Percentiles rank a stretch among this genome's conserved stretches.
These are phyloP conservation scores for Pichia sp. DNA, from an alignment of 1,139 yeast species.

Conservation along the genomic window DNA sequence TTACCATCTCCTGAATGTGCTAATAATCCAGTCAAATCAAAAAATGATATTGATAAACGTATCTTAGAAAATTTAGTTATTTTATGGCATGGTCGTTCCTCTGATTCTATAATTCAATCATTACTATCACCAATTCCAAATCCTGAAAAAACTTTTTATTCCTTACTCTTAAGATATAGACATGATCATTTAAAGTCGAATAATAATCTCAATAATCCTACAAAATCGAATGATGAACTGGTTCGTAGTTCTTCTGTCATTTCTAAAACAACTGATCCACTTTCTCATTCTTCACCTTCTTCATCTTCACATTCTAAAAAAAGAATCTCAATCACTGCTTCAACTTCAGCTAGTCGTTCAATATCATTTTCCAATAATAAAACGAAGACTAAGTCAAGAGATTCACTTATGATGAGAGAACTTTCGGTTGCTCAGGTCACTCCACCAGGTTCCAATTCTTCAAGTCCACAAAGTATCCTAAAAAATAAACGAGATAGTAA, in stretches of 20 bases:
- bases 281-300: conserved; percentile 10
- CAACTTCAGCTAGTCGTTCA: conserved; percentile 50
- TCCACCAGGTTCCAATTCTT: conserved; percentile 10
- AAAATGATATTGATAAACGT: conserved; percentile 66
- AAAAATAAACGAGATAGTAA: conserved; percentile 5
- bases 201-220: not conserved
- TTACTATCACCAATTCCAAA: conserved; percentile 56
- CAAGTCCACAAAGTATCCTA: conserved; percentile 6
- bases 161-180: conserved; percentile 74
- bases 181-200: conserved; percentile 50
- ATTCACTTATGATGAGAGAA: conserved; percentile 11
- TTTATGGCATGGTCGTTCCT: conserved; percentile 82
- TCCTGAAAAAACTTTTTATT: conserved; percentile 87
- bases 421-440: conserved; percentile 5
- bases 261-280: conserved; percentile 22
- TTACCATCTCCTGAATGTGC: conserved; percentile 30
- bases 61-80: conserved; percentile 81
- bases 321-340: conserved; percentile 48
- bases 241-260: conserved; percentile 30
- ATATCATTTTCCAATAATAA: conserved; percentile 44
- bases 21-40: conserved; percentile 39
- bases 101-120: conserved; percentile 51
- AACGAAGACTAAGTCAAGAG: conserved; percentile 18
- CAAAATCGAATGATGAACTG: conserved; percentile 15
- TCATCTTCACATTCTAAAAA: conserved; percentile 29